A percentile compares a stretch with the other conserved stretches of the same genome.
phyloP scores from a whole-genome alignment of 2,329 filamentous ascomycete species.

The Hymenoscyphus linearis region DNA sequence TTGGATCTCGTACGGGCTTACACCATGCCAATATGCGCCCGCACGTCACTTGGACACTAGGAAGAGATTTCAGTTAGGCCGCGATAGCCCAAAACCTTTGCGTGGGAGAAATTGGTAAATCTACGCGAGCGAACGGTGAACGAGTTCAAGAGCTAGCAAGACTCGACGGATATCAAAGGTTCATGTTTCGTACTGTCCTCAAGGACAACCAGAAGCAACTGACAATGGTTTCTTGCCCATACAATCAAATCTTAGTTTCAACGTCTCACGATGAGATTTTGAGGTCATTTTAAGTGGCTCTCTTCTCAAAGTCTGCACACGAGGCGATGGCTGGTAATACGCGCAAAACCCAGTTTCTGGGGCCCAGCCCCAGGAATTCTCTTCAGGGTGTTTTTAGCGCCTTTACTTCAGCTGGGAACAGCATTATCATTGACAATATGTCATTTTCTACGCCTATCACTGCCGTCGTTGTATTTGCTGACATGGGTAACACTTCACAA shows the following conservation, averaged over 20 bases:
- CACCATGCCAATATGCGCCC: neutral
- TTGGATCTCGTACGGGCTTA: neutral
- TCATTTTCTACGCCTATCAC: neutral
- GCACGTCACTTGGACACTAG: neutral
- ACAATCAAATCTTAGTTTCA: neutral
- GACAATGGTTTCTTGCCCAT: neutral
- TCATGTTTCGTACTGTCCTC: too few species aligned
- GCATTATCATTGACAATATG: neutral
- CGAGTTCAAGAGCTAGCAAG: too few species aligned
- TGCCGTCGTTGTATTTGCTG: neutral
- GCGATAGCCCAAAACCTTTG: neutral
- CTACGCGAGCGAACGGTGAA: too few species aligned
- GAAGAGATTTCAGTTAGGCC: neutral
- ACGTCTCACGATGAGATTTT: neutral
- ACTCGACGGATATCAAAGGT: too few species aligned
- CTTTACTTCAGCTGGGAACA: neutral
- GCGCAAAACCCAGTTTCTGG: neutral
- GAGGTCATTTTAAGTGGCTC: neutral
- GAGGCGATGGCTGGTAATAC: neutral
- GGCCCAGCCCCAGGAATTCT: neutral
- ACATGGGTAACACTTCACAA: neutral
- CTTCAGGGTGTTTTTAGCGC: neutral
- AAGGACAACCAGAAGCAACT: neutral
- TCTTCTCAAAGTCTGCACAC: neutral
- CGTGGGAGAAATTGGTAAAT: neutral